A percentile compares a stretch with the other conserved stretches of the same genome.
Evolutionary conservation across 768 basidiomycete genomes (phyloP).

Genomic region (Mycena sanguinolenta): DNA sequence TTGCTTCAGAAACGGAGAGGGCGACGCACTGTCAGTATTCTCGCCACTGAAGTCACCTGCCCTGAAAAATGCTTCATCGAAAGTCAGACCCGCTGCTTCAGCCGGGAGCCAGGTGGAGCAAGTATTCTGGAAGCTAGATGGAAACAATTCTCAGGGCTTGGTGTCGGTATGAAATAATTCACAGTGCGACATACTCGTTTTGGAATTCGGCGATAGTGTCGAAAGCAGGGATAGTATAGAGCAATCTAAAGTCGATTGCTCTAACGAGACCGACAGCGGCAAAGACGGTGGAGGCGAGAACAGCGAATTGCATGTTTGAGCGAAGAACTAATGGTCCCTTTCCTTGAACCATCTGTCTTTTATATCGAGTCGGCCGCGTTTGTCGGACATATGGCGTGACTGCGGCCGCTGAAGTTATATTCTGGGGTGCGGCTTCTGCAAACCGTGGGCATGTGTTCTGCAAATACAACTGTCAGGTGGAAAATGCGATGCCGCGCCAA

Average conservation of each 20-base stretch:
- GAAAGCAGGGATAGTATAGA: slow-evolving; percentile 15
- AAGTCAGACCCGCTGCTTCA: slow-evolving; percentile 11
- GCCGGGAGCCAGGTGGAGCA: slow-evolving; percentile 18
- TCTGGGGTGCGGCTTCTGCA: no score
- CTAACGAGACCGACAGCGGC: slow-evolving; percentile 19
- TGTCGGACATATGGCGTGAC: no score
- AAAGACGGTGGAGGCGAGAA: slow-evolving; percentile 1
- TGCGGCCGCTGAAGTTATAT: no score
- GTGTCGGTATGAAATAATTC: neutral
- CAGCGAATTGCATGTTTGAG: no score
- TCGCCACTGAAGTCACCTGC: slow-evolving; percentile 17
- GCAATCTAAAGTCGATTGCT: slow-evolving; percentile 19
- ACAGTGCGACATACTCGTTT: slow-evolving; percentile 1
- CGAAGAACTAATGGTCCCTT: no score
- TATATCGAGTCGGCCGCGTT: no score
- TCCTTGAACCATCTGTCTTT: no score
- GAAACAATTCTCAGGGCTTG: neutral
- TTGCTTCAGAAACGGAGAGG: neutral
- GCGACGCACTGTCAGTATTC: slow-evolving; percentile 17
- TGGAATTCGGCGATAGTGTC: slow-evolving; percentile 12
- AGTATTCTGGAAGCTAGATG: slow-evolving; percentile 7
- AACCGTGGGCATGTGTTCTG: no score
- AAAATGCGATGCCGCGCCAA: no score
- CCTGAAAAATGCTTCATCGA: neutral
- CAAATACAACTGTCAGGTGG: no score